Base-by-base conservation (phyloP, 768 basidiomycete genomes). In the Suillus hirtellus region DNA sequence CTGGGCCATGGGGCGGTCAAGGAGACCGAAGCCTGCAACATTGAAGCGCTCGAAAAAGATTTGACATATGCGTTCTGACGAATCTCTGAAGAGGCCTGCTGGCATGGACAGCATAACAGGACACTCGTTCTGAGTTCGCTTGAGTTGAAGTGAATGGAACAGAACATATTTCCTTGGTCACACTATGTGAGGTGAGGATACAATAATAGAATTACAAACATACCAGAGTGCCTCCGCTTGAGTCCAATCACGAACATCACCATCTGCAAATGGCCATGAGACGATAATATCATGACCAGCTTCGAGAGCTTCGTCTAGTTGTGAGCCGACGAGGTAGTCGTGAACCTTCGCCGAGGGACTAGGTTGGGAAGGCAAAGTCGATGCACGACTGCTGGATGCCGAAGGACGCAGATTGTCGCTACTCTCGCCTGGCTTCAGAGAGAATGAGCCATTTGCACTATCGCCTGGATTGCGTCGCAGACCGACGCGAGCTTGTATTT, bases 41-140 rank as follows among this genome's bases (percentile, higher is more conserved):
- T 95, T 95, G 84, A 96, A 92, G 31, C 92, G 89, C 72, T 96
- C 95, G 69, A 97, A 97, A 77, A 96, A 93, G 44, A 92, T 82
- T 70, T 90, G 93, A 68, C 89, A 90, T 68, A 90, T 83, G 50
- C 82, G 82, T 72, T 95, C 92, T 73, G 89, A 84, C 10, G 85
- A 81, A 43, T 79, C 77, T 60, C 90, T 84, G 31, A 91, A 84
- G 24, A 92, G 83, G 37, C 86, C 84, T 0, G 88, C 76, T 5
- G 82, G 77, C 61, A 96, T 80, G 44, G 89, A 87, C 63, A 96
- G 82, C 38, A 95, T 81, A 61, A 93, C 85, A 2, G 93, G 92
- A 19, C 92, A 95, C 72, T 95, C 93, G 72, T 95, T 95, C 69
- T 93, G 92, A 8, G 85, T 85, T 61, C 95, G 89, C 60, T 90